These are phyloP conservation scores for Conoideocrella luteorostrata DNA, from an alignment of 2,329 filamentous ascomycete species.

Conservation along the genomic window DNA sequence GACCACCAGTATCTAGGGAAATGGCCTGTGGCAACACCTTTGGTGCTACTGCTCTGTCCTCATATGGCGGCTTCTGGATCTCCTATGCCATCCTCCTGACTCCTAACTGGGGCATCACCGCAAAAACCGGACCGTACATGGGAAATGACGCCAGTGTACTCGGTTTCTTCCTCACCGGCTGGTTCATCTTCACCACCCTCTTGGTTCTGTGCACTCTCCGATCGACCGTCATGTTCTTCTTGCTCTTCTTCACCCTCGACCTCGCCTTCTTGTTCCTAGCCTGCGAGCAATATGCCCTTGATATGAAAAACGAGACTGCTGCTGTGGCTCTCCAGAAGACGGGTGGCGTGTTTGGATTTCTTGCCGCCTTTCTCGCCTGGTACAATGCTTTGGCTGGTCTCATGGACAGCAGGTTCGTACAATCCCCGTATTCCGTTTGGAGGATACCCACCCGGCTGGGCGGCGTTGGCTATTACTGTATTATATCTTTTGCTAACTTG, in stretches of 20 bases:
- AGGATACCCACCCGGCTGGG: too few species aligned
- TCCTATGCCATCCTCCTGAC: constrained; percentile 66
- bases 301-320: constrained; percentile 42
- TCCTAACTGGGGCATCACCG: constrained; percentile 56
- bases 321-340: constrained; percentile 54
- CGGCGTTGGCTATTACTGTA: neutral
- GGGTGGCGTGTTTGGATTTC: constrained; percentile 72
- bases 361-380: constrained; percentile 79
- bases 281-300: constrained; percentile 50
- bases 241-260: constrained; percentile 71
- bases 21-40: constrained; percentile 86
- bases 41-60: constrained; percentile 73
- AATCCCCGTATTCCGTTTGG: too few species aligned
- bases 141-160: constrained; percentile 49
- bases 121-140: constrained; percentile 37
- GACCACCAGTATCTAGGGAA: constrained; percentile 57
- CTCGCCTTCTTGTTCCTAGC: constrained; percentile 68
- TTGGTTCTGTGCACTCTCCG: constrained; percentile 67
- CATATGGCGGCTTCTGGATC: constrained; percentile 82
- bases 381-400: constrained; percentile 82
- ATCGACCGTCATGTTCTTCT: constrained; percentile 72
- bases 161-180: constrained; percentile 69
- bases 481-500: too few species aligned
- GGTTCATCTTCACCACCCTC: constrained; percentile 81
- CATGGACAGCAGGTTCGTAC: constrained; percentile 58